phyloP scores from a whole-genome alignment of 2,329 filamentous ascomycete species.

The Penicillium sp. region DNA sequence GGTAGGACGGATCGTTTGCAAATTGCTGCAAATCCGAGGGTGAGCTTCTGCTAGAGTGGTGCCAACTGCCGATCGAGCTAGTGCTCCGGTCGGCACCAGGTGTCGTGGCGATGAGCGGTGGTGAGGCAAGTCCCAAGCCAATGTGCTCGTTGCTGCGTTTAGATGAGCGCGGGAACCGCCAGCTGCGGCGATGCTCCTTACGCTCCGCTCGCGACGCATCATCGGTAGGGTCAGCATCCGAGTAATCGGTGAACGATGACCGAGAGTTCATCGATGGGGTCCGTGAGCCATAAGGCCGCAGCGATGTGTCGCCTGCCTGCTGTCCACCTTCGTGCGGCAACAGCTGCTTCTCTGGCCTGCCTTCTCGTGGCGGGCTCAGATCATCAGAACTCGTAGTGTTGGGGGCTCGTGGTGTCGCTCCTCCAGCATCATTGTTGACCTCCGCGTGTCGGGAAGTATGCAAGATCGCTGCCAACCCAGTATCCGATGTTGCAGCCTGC shows the following conservation, averaged over 20 bases:
- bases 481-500: too few relatives aligned
- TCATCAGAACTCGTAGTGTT: too few relatives aligned
- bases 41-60: conserved; percentile 31
- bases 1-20: too few relatives aligned
- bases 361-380: too few relatives aligned
- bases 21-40: too few relatives aligned
- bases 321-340: too few relatives aligned
- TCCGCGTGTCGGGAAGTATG: conserved; percentile 52
- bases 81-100: conserved; percentile 57
- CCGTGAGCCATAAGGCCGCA: conserved; percentile 64
- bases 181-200: conserved; percentile 62
- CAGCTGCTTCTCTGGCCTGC: too few relatives aligned
- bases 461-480: too few relatives aligned
- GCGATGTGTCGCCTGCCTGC: conserved; percentile 33
- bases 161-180: conserved; percentile 55
- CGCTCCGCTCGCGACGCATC: conserved; percentile 50
- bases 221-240: conserved; percentile 66
- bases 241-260: conserved; percentile 65
- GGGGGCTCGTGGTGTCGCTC: too few relatives aligned
- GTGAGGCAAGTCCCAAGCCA: conserved; percentile 36
- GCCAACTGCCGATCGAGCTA: conserved; percentile 59
- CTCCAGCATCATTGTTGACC: too few relatives aligned
- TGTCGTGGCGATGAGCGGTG: conserved; percentile 53
- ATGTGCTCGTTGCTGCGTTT: conserved; percentile 50
- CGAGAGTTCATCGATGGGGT: conserved; percentile 67